Evolutionary conservation across 164 flowering plant species (phyloP).

Genomic region (Malania oleifera): DNA sequence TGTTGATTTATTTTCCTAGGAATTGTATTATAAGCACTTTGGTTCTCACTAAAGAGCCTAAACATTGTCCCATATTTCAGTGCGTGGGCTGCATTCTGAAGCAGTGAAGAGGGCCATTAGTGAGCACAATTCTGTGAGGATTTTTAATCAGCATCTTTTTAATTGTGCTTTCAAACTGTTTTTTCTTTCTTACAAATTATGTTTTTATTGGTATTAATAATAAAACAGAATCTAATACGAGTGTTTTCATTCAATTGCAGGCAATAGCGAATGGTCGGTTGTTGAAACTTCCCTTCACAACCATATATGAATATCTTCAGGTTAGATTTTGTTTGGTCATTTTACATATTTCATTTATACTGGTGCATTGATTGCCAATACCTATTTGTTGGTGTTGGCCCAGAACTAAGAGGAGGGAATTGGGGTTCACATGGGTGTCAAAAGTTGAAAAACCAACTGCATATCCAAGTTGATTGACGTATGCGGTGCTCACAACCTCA

Average conservation of each 20-base stretch:
- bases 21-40: neutral
- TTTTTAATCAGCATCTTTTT: slow-evolving; percentile 6
- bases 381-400: too few species aligned
- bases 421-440: too few species aligned
- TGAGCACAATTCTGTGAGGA: slow-evolving; percentile 54
- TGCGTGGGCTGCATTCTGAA: slow-evolving; percentile 41
- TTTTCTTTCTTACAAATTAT: neutral
- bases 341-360: neutral
- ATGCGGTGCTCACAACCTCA: too few species aligned
- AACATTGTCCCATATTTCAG: slow-evolving; percentile 37
- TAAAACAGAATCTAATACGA: too few species aligned
- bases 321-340: slow-evolving; percentile 30
- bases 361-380: neutral
- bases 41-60: slow-evolving; percentile 2
- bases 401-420: too few species aligned
- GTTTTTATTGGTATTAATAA: neutral
- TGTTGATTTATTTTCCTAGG: neutral
- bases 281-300: slow-evolving; percentile 77
- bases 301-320: slow-evolving; percentile 96
- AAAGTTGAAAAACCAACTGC: too few species aligned
- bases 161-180: slow-evolving; percentile 4
- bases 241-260: slow-evolving; percentile 32
- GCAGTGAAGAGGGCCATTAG: slow-evolving; percentile 56
- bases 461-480: too few species aligned
- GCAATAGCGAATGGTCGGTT: slow-evolving; percentile 50